phyloP scores from a whole-genome alignment of 164 flowering plant species.

The Kalanchoe fedtschenkoi region DNA sequence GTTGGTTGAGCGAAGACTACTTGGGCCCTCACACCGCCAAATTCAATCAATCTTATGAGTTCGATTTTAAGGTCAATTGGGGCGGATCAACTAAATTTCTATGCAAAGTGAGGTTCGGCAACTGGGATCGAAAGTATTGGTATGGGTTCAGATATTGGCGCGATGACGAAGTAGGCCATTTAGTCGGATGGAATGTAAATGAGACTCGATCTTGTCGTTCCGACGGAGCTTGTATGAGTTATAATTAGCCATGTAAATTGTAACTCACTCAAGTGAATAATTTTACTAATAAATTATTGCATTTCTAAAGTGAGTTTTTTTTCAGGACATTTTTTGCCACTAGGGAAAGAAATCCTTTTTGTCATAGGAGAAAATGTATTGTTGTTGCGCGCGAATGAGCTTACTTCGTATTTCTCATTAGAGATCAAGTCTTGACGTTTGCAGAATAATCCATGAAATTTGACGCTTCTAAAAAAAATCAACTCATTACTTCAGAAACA shows the following conservation, averaged over 20 bases:
- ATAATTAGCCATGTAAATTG: background rate
- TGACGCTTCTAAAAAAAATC: no score
- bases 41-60: background rate
- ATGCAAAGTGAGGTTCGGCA: background rate
- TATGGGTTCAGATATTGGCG: background rate
- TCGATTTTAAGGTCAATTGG: background rate
- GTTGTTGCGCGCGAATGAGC: no score
- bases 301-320: no score
- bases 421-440: no score
- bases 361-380: no score
- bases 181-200: background rate
- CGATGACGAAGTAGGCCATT: background rate
- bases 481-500: no score
- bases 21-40: background rate
- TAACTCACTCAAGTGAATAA: background rate
- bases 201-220: slow-evolving; percentile 1
- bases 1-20: background rate
- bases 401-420: no score
- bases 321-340: no score
- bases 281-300: no score
- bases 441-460: no score
- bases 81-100: background rate
- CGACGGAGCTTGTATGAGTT: background rate
- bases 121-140: background rate
- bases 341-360: no score